A percentile compares a stretch with the other conserved stretches of the same genome.
phyloP scores from a whole-genome alignment of 768 basidiomycete species.

The Rhodotorula toruloides region DNA sequence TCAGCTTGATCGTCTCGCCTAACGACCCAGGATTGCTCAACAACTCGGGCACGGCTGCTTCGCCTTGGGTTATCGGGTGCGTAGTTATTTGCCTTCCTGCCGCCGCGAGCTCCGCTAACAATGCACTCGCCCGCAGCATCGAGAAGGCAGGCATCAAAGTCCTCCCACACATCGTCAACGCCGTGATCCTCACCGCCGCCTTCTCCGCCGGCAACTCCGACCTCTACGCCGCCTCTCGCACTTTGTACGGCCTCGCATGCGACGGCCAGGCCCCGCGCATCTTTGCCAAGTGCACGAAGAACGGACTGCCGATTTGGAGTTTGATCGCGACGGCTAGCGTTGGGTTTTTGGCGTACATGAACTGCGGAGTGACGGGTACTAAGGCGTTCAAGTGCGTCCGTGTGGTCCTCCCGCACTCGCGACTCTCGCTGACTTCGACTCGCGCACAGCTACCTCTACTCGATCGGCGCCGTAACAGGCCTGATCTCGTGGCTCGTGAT shows the following conservation, averaged over 20 bases:
- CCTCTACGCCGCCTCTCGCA: slow-evolving; percentile 73
- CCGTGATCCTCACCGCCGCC: slow-evolving; percentile 68
- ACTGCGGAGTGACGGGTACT: slow-evolving; percentile 50
- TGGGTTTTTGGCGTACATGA: slow-evolving; percentile 64
- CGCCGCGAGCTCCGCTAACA: too few relatives aligned
- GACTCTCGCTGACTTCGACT: slow-evolving; percentile 3
- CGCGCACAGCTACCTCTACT: too few relatives aligned
- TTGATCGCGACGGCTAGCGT: slow-evolving; percentile 66
- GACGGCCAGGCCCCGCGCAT: slow-evolving; percentile 75
- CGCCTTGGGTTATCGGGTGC: slow-evolving; percentile 65
- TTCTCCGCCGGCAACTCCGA: slow-evolving; percentile 59
- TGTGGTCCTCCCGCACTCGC: not conserved
- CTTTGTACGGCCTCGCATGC: slow-evolving; percentile 73
- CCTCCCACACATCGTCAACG: slow-evolving; percentile 64
- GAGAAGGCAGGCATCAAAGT: slow-evolving; percentile 70
- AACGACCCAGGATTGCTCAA: slow-evolving; percentile 60
- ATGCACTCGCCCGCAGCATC: too few relatives aligned
- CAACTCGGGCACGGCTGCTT: slow-evolving; percentile 1
- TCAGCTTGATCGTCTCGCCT: slow-evolving; percentile 76
- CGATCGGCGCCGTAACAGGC: too few relatives aligned
- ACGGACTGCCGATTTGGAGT: slow-evolving; percentile 71
- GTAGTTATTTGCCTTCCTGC: too few relatives aligned
- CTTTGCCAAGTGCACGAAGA: slow-evolving; percentile 58
- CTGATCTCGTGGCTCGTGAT: slow-evolving; percentile 79
- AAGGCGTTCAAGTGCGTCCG: slow-evolving; percentile 23